phyloP scores from a whole-genome alignment of 176 grass and related monocot species.

The Pharus latifolius region DNA sequence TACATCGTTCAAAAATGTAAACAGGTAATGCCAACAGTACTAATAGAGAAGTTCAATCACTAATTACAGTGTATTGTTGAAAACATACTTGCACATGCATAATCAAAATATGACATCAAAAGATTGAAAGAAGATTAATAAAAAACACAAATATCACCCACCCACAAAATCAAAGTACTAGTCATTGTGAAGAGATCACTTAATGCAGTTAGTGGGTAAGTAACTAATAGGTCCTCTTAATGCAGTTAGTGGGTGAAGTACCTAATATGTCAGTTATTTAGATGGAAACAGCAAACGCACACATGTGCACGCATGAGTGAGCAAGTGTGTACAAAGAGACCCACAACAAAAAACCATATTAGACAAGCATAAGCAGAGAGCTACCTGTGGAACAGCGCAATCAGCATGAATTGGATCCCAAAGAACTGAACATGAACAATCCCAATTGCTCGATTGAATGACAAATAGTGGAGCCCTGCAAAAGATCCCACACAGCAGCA shows the following conservation, averaged over 20 bases:
- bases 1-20: conserved; percentile 3
- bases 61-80: neutral
- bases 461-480: conserved; percentile 55
- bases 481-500: neutral
- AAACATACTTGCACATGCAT: conserved; percentile 6
- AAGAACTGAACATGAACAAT: conserved; percentile 54
- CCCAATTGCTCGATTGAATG: conserved; percentile 57
- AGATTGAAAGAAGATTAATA: neutral
- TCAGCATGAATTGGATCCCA: conserved; percentile 78
- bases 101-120: neutral
- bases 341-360: neutral
- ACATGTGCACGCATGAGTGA: too few species aligned
- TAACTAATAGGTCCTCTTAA: too few species aligned
- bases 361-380: neutral
- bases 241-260: neutral
- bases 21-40: neutral
- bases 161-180: neutral
- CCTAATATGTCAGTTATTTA: too few species aligned
- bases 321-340: too few species aligned
- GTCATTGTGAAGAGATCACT: neutral
- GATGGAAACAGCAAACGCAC: too few species aligned
- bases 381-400: conserved; percentile 84
- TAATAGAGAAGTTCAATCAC: neutral
- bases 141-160: neutral
- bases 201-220: neutral